Evolutionary conservation across 164 flowering plant genomes (phyloP), one percentile per base, ranked within the genome.

Genomic region (Tetracentron sinense): DNA sequence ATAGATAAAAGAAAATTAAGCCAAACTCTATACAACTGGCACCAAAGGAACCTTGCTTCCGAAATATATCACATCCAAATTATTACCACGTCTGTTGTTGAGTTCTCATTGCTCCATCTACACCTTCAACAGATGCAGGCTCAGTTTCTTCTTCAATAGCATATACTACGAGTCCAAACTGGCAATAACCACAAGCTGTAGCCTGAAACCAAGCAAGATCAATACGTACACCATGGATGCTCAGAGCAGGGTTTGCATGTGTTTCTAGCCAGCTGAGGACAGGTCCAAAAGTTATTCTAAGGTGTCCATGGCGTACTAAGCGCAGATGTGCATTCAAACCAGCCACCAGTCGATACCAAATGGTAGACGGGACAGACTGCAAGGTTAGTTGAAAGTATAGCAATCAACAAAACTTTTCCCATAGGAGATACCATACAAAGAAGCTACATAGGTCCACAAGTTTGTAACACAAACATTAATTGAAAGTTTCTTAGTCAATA

Each of bases 291-390:
- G 90, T 80, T 48, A 52, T 38, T 54, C 72, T 75, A 52, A 93
- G 71, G 63, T 77, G 86, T 30, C 92, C 97, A 64, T 67, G 74
- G n/a, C 84, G 87, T 61, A 87, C 97, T 60, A 93, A 52, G 46
- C 98, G 97, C 61, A 93, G 63, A 61, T 90, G 96, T 30, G 97
- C 97, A 81, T 90, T 93, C 54, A 93, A 76, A 72, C 98, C 98
- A 68, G 97, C 94, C 30, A 90, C 89, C 21, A 93, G 70, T 26
- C 96, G 86, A 71, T 87, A 87, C 98, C 98, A 93, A 59, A 78
- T 86, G 57, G 97, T 90, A 6, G 98, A 83, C 54, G 97, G 91
- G 48, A 93, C 74, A 60, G 90, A 74, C 98, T 93, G 85, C 65
- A 74, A n/a, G n/a, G 38, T n/a, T 0, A 42, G 53, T 2, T 15